These are phyloP conservation scores for Neurospora tetrasperma DNA, from an alignment of 495 filamentous ascomycete genomes.

Conservation along the genomic window DNA sequence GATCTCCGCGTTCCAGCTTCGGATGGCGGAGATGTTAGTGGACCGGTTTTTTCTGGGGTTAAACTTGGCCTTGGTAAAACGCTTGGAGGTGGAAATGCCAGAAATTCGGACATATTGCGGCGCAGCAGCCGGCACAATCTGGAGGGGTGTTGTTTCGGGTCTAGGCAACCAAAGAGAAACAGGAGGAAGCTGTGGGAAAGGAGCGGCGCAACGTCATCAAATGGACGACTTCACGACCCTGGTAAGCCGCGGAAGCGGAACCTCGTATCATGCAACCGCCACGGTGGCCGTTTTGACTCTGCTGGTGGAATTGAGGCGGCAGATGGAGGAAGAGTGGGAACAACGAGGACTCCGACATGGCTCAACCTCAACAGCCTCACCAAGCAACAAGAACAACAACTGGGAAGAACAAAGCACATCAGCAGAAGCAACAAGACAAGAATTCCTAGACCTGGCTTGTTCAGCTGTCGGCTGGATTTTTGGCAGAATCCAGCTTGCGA, in stretches of 20 bases:
- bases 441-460: not conserved
- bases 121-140: not conserved
- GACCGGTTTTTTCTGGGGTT: conserved; percentile 48
- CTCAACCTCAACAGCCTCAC: not conserved
- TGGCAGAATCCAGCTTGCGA: not conserved
- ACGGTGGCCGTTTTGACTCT: conserved; percentile 36
- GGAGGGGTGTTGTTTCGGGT: not conserved
- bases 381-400: not conserved
- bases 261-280: conserved; percentile 32
- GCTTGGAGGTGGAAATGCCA: not conserved
- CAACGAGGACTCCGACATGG: not conserved
- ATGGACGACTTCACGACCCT: conserved; percentile 34
- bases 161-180: not conserved
- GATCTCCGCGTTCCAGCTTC: conserved; percentile 28
- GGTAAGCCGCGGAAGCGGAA: conserved; percentile 34
- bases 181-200: not conserved
- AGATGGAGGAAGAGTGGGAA: conserved; percentile 39
- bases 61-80: conserved; percentile 12
- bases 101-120: not conserved
- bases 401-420: not conserved
- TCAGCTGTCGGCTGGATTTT: not conserved
- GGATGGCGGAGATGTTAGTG: conserved; percentile 28
- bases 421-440: not conserved
- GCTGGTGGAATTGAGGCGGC: conserved; percentile 37
- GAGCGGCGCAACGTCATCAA: not conserved